Evolutionary conservation across 2,329 filamentous ascomycete genomes (phyloP), one percentile per base, ranked within the genome.

Genomic region (Leptosphaerulina australis): DNA sequence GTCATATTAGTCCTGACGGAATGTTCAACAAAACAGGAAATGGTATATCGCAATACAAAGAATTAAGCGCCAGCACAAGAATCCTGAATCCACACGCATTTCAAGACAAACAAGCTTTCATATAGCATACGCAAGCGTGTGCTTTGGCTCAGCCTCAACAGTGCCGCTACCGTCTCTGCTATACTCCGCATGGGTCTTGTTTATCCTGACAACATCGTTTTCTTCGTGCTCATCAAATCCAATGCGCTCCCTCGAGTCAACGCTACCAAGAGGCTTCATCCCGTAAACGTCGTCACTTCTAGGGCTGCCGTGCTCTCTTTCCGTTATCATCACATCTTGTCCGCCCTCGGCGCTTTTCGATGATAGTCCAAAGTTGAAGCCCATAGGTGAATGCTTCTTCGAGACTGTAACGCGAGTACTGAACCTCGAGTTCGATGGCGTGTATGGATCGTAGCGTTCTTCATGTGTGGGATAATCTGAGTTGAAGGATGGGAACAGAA

Each of bases 401-500:
- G 50, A 38, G 25, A 38, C 22, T 34, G 46, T 17, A n/a, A 46
- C 11, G 20, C 36, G 57, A 4, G 53, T 54, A 2, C 39, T 49
- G n/a, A 50, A 28, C 9, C 58, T 59, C 37, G 44, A 38, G 9
- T 34, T 41, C 6, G 22, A 43, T 12, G 31, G 49, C 2, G 48
- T 45, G 33, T 54, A 39, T n/a, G 35, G 45, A 3, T 38, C 40
- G 38, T 53, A 37, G 25, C 51, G 34, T 14, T 64, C 50, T 35
- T 54, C 46, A 40, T 62, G 58, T 15, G 53, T 50, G 1, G 40
- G 48, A 10, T 53, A 54, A 9, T 56, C 48, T 1, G 60, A 58
- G 3, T 64, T 58, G 48, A 72, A 72, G 17, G 69, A 67, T 5
- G 70, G 70, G 46, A 67, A 59, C 7, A 72, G 38, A 28, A 62